A percentile compares a stretch with the other conserved stretches of the same genome.
phyloP scores from a whole-genome alignment of 2,329 filamentous ascomycete genomes.

The Apiospora pterosperma region DNA sequence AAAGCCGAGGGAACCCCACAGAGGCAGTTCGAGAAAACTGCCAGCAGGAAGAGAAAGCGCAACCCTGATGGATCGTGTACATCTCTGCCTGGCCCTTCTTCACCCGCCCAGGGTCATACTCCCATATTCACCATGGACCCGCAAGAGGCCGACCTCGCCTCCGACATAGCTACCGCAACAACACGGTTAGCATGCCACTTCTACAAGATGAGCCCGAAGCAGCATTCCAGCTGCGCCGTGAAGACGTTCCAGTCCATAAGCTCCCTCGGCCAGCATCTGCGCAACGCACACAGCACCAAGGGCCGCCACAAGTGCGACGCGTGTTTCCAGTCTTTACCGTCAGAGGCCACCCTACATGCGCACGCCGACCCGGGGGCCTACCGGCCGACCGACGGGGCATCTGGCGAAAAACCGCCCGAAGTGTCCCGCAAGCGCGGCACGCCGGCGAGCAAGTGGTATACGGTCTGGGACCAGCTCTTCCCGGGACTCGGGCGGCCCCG shows the following conservation, averaged over 20 bases:
- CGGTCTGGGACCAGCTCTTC: background rate
- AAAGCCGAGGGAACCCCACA: fast-evolving
- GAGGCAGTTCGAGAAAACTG: background rate
- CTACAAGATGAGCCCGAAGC: background rate
- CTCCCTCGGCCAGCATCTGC: background rate
- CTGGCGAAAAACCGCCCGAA: background rate
- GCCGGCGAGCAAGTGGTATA: background rate
- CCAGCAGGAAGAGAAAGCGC: background rate
- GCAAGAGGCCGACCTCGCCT: background rate
- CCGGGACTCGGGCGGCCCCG: background rate
- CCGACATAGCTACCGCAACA: background rate
- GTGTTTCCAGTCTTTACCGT: background rate
- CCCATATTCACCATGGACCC: background rate
- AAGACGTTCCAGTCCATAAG: background rate
- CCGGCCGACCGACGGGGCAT: background rate
- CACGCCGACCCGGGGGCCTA: background rate
- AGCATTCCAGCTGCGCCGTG: background rate
- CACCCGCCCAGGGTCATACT: background rate
- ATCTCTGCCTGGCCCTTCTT: too few relatives aligned
- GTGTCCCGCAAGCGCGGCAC: background rate
- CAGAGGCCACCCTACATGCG: background rate
- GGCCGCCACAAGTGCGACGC: background rate
- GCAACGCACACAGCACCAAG: background rate
- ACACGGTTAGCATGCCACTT: background rate
- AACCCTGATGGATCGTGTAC: background rate